phyloP scores from a whole-genome alignment of 108 stramenopile genomes.

The Pseudonitzschia delicatissima region DNA sequence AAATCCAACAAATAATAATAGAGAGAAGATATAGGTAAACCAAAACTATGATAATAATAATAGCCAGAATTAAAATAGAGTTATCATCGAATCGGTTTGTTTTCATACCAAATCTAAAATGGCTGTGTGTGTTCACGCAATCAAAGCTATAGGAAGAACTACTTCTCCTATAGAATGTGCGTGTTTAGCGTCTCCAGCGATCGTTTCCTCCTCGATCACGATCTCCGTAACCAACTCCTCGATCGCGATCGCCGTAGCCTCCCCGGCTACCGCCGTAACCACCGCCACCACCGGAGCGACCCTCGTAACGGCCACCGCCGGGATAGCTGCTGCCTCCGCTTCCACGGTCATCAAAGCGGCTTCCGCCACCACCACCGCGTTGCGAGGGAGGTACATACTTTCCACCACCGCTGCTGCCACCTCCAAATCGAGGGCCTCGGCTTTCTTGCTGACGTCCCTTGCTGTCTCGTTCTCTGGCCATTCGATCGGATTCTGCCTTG shows the following conservation, averaged over 20 bases:
- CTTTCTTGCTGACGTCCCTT: conserved; percentile 29
- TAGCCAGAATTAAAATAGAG: not conserved
- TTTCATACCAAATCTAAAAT: not conserved
- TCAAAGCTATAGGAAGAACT: too few relatives aligned
- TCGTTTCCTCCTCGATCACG: conserved; percentile 7
- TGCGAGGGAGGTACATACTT: conserved; percentile 75
- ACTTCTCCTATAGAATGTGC: not conserved
- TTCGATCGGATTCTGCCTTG: conserved; percentile 58
- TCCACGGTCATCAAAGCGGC: conserved; percentile 29
- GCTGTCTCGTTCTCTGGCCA: conserved; percentile 60
- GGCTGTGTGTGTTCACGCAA: too few relatives aligned
- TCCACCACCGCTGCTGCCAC: conserved; percentile 22
- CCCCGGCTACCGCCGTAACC: conserved; percentile 35
- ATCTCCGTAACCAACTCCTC: conserved; percentile 13
- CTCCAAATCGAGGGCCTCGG: conserved; percentile 22
- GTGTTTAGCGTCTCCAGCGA: conserved; percentile 5
- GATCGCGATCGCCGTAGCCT: conserved; percentile 7
- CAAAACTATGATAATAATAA: not conserved
- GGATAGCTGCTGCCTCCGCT: conserved; percentile 16
- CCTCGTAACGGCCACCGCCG: conserved; percentile 44
- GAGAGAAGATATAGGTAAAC: not conserved
- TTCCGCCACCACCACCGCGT: conserved; percentile 39
- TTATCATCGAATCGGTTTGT: not conserved
- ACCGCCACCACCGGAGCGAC: conserved; percentile 38
- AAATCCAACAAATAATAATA: conserved; percentile 7